These are phyloP conservation scores for Phytophthora constricta DNA, from an alignment of 352 stramenopile genomes.

Conservation along the genomic window DNA sequence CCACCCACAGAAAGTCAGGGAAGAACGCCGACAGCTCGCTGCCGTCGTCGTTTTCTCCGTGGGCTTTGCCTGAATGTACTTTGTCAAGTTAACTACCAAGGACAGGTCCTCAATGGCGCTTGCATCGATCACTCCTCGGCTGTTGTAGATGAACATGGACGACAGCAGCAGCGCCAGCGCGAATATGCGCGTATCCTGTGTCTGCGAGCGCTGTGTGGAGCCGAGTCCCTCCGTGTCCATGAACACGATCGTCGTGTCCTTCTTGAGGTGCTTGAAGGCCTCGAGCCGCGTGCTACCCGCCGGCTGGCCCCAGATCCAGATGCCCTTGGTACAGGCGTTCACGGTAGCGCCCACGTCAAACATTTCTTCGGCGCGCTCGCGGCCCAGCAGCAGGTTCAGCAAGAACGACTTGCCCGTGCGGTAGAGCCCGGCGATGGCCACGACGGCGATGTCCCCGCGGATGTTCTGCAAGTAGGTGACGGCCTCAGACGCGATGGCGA, in stretches of 20 bases:
- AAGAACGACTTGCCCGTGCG: slow-evolving; percentile 85
- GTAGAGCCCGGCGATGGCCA: slow-evolving; percentile 78
- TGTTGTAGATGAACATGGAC: slow-evolving; percentile 86
- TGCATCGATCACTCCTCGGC: slow-evolving; percentile 74
- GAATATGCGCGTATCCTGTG: slow-evolving; percentile 79
- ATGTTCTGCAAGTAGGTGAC: slow-evolving; percentile 68
- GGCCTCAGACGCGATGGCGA: slow-evolving; percentile 66
- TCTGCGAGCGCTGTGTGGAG: slow-evolving; percentile 66
- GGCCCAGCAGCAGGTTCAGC: slow-evolving; percentile 68
- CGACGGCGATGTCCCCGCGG: slow-evolving; percentile 62
- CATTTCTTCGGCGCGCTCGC: slow-evolving; percentile 58
- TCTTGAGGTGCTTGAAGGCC: slow-evolving; percentile 49
- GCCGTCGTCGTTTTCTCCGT: slow-evolving; percentile 18
- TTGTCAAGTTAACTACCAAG: slow-evolving; percentile 79
- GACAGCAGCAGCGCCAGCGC: slow-evolving; percentile 68
- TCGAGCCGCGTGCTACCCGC: slow-evolving; percentile 16
- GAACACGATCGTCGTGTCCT: slow-evolving; percentile 67
- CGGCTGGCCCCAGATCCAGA: slow-evolving; percentile 83
- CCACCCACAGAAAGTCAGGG: slow-evolving; percentile 78
- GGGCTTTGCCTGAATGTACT: slow-evolving; percentile 70
- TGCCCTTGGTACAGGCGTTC: slow-evolving; percentile 82
- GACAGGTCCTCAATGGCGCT: slow-evolving; percentile 81
- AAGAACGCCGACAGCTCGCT: slow-evolving; percentile 68
- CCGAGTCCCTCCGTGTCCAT: slow-evolving; percentile 84
- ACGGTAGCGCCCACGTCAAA: slow-evolving; percentile 81